These are phyloP conservation scores for Phallus indusiatus DNA, from an alignment of 768 basidiomycete species.

Conservation along the genomic window DNA sequence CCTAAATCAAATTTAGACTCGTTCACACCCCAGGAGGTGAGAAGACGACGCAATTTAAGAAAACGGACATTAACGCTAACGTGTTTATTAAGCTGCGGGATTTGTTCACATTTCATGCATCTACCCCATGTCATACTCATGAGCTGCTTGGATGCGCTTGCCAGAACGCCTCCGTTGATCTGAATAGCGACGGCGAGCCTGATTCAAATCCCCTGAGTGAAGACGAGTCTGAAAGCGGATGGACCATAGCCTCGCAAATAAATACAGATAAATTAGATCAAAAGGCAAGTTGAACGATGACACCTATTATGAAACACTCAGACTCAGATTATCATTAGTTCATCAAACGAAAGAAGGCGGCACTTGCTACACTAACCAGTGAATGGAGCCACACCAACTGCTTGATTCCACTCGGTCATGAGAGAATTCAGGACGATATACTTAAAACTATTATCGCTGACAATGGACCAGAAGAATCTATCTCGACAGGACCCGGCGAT, in stretches of 20 bases:
- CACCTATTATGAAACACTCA: background rate
- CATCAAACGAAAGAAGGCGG: slow-evolving; percentile 55
- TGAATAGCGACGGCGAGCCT: slow-evolving; percentile 11
- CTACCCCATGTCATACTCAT: slow-evolving; percentile 84
- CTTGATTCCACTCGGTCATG: slow-evolving; percentile 32
- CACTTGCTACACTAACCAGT: slow-evolving; percentile 54
- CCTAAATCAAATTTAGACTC: slow-evolving; percentile 69
- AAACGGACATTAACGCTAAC: background rate
- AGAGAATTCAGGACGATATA: slow-evolving; percentile 55
- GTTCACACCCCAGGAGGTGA: slow-evolving; percentile 77
- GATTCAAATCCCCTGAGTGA: slow-evolving; percentile 20
- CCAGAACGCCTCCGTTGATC: slow-evolving; percentile 19
- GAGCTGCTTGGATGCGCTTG: slow-evolving; percentile 82
- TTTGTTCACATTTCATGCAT: slow-evolving; percentile 78
- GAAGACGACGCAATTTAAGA: slow-evolving; percentile 12
- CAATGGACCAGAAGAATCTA: slow-evolving; percentile 8
- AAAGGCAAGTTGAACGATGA: slow-evolving; percentile 31
- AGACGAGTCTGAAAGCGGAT: slow-evolving; percentile 29
- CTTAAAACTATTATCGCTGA: slow-evolving; percentile 31
- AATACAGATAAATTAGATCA: slow-evolving; percentile 37
- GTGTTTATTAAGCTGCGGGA: slow-evolving; percentile 58
- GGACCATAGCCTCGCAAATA: slow-evolving; percentile 58
- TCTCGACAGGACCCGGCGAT: background rate
- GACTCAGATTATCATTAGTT: slow-evolving; percentile 32
- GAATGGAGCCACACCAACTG: slow-evolving; percentile 86